Evolutionary conservation across 2,329 filamentous ascomycete species (phyloP).

Genomic region (Cladosporium sp.): DNA sequence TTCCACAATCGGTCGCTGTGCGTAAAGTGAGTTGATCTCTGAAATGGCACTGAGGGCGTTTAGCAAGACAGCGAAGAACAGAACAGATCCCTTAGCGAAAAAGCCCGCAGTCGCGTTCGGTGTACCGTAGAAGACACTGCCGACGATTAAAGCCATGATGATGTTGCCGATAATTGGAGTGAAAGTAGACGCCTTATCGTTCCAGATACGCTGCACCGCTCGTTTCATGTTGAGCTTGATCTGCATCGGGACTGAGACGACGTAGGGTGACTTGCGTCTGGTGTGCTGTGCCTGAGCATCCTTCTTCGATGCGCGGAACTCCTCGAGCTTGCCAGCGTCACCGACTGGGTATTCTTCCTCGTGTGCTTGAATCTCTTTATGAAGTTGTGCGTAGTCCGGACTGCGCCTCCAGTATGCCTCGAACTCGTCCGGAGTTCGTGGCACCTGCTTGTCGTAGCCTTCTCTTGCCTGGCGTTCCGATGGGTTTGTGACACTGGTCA

Average conservation of each 20-base stretch:
- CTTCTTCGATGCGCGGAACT: constrained; percentile 45
- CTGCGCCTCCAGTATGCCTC: constrained; percentile 46
- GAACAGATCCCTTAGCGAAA: constrained; percentile 48
- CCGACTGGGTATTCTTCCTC: constrained; percentile 42
- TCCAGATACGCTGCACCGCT: constrained; percentile 49
- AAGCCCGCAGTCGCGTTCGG: constrained; percentile 47
- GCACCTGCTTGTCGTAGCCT: constrained; percentile 57
- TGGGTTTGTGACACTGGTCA: constrained; percentile 63
- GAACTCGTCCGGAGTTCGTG: constrained; percentile 65
- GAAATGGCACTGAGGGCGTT: constrained; percentile 54
- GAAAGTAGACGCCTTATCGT: constrained; percentile 45
- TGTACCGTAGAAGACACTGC: constrained; percentile 53
- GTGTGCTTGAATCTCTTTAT: constrained; percentile 46
- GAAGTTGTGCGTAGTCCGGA: constrained; percentile 38
- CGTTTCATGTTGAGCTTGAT: constrained; percentile 45
- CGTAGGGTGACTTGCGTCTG: constrained; percentile 51
- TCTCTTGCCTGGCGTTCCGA: constrained; percentile 49
- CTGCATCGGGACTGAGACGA: constrained; percentile 52
- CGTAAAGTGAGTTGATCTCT: constrained; percentile 61
- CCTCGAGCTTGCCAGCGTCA: constrained; percentile 35
- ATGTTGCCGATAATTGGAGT: constrained; percentile 45
- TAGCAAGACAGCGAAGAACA: constrained; percentile 57
- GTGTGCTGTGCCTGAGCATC: constrained; percentile 48
- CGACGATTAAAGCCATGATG: constrained; percentile 55
- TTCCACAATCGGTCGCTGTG: constrained; percentile 42